Percentiles rank a stretch among this genome's conserved stretches.
These are phyloP conservation scores for Aquilaria agallochum DNA, from an alignment of 441 rosid genomes.

Conservation along the genomic window DNA sequence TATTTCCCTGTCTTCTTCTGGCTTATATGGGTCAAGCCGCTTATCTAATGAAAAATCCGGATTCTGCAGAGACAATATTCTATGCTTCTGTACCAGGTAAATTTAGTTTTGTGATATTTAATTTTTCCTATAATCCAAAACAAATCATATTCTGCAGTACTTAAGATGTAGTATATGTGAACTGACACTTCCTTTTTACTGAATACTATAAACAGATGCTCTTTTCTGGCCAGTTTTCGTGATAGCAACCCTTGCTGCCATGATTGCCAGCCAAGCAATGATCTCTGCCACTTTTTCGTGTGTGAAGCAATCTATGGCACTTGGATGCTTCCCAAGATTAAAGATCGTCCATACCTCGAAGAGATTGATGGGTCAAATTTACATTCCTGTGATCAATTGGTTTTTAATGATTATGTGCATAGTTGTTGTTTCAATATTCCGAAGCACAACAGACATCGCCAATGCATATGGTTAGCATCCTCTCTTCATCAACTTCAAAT, in stretches of 20 bases:
- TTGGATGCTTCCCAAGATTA: conserved; percentile 93
- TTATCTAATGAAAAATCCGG: conserved; percentile 61
- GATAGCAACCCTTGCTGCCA: conserved; percentile 86
- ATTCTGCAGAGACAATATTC: conserved; percentile 61
- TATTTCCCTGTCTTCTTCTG: conserved; percentile 93
- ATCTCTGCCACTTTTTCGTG: conserved; percentile 98
- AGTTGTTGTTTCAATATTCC: conserved; percentile 77
- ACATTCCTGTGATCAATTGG: conserved; percentile 88
- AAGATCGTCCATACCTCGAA: conserved; percentile 92
- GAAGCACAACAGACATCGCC: conserved; percentile 84
- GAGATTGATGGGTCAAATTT: conserved; percentile 87
- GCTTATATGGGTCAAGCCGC: conserved; percentile 99
- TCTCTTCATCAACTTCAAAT: background rate
- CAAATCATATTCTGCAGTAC: no score
- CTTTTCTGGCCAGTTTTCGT: conserved; percentile 92
- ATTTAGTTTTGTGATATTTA: background rate
- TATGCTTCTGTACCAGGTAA: conserved; percentile 93
- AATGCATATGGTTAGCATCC: conserved; percentile 80
- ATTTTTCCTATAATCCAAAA: no score
- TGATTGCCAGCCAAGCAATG: conserved; percentile 99
- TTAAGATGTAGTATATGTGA: background rate
- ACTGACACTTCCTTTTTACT: conserved; percentile 16
- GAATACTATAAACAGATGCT: conserved; percentile 39
- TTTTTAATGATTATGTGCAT: conserved; percentile 93
- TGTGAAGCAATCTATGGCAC: conserved; percentile 95